phyloP scores from a whole-genome alignment of 176 grass and related monocot species.

The Paspalum notatum region DNA sequence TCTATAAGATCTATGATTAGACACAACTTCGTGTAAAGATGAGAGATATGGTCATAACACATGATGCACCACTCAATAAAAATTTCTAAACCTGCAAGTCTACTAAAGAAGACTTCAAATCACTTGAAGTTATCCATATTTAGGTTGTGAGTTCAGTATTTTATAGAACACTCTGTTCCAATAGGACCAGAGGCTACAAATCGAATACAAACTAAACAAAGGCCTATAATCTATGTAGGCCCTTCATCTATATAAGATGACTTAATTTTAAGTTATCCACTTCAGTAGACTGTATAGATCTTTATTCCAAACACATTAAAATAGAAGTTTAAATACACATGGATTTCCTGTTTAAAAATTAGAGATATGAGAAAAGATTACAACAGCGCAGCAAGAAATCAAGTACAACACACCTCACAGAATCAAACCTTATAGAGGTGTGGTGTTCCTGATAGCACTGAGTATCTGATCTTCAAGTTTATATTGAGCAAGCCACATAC shows the following conservation, averaged over 20 bases:
- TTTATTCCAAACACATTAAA: background rate
- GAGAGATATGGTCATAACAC: background rate
- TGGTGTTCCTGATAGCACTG: background rate
- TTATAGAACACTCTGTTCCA: background rate
- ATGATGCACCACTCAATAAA: background rate
- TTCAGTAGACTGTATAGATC: background rate
- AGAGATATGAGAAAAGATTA: background rate
- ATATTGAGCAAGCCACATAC: constrained; percentile 61
- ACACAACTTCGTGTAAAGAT: background rate
- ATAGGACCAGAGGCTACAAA: background rate
- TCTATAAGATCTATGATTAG: too few relatives aligned
- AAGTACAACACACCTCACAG: background rate
- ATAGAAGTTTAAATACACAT: background rate
- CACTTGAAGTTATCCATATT: background rate
- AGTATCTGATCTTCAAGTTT: constrained; percentile 52
- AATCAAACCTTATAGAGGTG: constrained; percentile 3
- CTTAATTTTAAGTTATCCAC: background rate
- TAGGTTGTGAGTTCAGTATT: background rate
- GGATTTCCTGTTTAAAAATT: background rate
- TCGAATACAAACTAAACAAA: background rate
- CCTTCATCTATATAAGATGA: background rate
- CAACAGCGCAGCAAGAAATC: background rate
- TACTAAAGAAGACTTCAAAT: background rate
- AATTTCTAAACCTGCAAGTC: background rate
- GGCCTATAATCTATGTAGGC: background rate